phyloP scores from a whole-genome alignment of 2,329 filamentous ascomycete species.

The Fusarium armeniacum region DNA sequence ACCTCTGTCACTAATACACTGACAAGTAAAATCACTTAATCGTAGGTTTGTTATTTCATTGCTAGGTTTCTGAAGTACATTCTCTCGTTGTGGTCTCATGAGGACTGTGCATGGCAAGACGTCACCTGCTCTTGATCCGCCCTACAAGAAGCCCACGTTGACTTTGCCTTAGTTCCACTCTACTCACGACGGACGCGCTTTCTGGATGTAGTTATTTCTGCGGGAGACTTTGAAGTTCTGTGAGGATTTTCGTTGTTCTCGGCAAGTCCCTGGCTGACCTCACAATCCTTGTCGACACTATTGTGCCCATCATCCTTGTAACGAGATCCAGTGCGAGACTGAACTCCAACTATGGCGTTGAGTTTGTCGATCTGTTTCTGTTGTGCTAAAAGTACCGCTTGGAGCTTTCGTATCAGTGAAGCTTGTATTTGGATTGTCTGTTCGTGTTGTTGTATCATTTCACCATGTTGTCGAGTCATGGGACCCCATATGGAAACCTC shows the following conservation, averaged over 20 bases:
- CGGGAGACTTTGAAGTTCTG: neutral
- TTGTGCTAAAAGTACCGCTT: neutral
- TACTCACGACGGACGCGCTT: neutral
- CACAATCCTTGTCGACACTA: neutral
- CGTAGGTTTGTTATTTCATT: neutral
- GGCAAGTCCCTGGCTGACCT: neutral
- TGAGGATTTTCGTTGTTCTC: accelerated
- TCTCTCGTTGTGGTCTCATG: too few species aligned
- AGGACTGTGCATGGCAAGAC: accelerated
- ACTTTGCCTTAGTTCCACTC: neutral
- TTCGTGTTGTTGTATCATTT: neutral
- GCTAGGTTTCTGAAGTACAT: neutral
- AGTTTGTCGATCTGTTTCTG: neutral
- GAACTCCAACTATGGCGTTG: neutral
- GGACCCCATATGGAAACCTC: neutral
- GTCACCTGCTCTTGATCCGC: neutral
- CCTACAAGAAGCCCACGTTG: neutral
- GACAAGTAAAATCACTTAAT: neutral
- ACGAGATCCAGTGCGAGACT: too few species aligned
- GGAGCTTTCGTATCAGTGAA: neutral
- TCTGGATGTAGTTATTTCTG: neutral
- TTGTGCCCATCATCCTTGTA: neutral
- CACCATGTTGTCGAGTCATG: neutral
- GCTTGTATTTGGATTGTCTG: neutral
- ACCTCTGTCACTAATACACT: neutral